phyloP scores from a whole-genome alignment of 2,329 filamentous ascomycete genomes.

The Fusarium newnesense region DNA sequence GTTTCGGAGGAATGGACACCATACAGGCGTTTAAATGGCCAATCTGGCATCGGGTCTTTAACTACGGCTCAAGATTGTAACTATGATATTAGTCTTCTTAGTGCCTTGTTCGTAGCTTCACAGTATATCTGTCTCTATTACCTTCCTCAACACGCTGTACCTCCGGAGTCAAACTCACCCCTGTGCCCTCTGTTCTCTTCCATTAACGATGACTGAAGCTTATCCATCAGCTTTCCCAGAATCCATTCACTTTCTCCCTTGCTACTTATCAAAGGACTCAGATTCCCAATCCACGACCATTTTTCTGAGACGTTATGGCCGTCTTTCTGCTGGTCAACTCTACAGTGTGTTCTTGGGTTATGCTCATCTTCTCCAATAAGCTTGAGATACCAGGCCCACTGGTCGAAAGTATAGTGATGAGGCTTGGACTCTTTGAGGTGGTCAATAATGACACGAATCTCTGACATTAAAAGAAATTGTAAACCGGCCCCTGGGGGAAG shows the following conservation, averaged over 20 bases:
- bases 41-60: background rate
- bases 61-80: background rate
- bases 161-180: background rate
- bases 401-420: background rate
- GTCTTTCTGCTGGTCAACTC: background rate
- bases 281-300: conserved; percentile 1
- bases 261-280: background rate
- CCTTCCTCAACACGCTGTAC: background rate
- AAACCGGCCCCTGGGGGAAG: background rate
- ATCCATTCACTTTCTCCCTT: background rate
- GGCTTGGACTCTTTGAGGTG: background rate
- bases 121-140: background rate
- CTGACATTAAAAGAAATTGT: background rate
- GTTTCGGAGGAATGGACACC: background rate
- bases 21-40: background rate
- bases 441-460: background rate
- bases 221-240: background rate
- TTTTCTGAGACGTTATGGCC: background rate
- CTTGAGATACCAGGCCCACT: conserved; percentile 5
- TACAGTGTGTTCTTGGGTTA: background rate
- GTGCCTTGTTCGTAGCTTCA: background rate
- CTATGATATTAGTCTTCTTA: background rate
- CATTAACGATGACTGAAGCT: background rate
- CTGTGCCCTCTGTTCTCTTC: background rate
- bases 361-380: background rate